Evolutionary conservation across 345 rosid genomes (phyloP).

Genomic region (Draba incana): DNA sequence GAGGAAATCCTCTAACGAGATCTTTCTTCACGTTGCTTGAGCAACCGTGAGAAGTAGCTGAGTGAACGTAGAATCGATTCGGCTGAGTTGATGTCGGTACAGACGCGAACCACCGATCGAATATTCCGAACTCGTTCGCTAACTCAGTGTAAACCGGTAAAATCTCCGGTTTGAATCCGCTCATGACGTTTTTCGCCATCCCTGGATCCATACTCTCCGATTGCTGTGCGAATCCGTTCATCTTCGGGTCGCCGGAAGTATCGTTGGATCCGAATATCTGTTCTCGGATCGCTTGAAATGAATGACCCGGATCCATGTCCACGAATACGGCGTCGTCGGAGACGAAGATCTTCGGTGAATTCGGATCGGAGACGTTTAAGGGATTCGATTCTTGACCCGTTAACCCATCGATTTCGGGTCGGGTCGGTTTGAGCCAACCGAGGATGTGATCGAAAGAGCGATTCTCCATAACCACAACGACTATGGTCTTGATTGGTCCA

Average conservation of each 20-base stretch:
- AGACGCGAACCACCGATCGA: constrained; percentile 99
- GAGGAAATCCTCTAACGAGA: constrained; percentile 88
- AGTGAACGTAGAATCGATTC: constrained; percentile 94
- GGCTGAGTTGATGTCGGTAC: constrained; percentile 99
- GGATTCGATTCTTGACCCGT: constrained; percentile 73
- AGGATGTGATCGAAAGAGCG: constrained; percentile 94
- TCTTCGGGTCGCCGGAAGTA: constrained; percentile 53
- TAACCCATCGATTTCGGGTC: constrained; percentile 91
- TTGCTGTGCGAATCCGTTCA: constrained; percentile 95
- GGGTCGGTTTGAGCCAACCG: constrained; percentile 90
- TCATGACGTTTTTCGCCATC: constrained; percentile 75
- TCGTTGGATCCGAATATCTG: constrained; percentile 91
- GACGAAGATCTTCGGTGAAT: constrained; percentile 58
- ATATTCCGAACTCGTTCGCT: constrained; percentile 83
- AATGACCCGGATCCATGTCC: constrained; percentile 98
- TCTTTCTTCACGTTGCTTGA: constrained; percentile 84
- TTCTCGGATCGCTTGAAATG: constrained; percentile 92
- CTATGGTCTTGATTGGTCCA: constrained; percentile 94
- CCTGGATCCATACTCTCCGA: constrained; percentile 69
- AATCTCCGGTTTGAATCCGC: constrained; percentile 73
- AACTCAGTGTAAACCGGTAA: constrained; percentile 78
- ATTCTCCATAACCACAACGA: constrained; percentile 93
- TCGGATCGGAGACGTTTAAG: constrained; percentile 60
- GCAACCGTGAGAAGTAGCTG: constrained; percentile 97
- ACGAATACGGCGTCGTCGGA: constrained; percentile 79